Conservation (phyloP, 1,139 yeast species). For the Ogataea hybrid region DNA sequence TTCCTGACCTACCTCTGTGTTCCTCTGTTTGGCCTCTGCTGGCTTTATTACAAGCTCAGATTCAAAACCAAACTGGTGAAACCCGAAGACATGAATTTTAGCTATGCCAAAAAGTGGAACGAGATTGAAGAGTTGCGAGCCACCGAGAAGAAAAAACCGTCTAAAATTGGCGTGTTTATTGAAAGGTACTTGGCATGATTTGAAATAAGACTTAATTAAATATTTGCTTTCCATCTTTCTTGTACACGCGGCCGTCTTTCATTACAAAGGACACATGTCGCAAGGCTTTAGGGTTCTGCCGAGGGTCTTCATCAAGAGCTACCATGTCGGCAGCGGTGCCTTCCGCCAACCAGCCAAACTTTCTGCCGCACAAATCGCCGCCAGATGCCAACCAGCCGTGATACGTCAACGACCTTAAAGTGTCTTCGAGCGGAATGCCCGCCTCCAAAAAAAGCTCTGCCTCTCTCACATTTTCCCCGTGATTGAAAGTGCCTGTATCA, state of each 20-base stretch:
- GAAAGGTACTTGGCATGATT: slow-evolving; percentile 18
- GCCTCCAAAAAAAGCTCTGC: too few relatives aligned
- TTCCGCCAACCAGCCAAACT: slow-evolving; percentile 26
- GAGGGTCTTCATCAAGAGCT: slow-evolving; percentile 24
- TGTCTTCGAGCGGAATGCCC: too few relatives aligned
- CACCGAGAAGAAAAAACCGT: slow-evolving; percentile 10
- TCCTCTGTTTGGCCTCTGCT: slow-evolving; percentile 19
- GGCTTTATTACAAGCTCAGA: too few relatives aligned
- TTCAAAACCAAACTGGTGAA: slow-evolving; percentile 13
- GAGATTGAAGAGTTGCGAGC: slow-evolving; percentile 19
- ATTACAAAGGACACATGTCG: slow-evolving; percentile 24
- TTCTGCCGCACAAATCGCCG: slow-evolving; percentile 23
- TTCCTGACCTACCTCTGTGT: slow-evolving; percentile 24
- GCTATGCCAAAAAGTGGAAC: slow-evolving; percentile 23
- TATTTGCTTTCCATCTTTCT: slow-evolving; percentile 21
- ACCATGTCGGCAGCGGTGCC: slow-evolving; percentile 27
- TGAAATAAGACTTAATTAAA: neutral
- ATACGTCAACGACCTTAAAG: too few relatives aligned
- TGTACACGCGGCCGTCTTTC: slow-evolving; percentile 28
- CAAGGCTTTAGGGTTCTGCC: slow-evolving; percentile 14
- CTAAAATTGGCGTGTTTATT: slow-evolving; percentile 13
- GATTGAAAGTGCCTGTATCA: too few relatives aligned
- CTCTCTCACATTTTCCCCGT: too few relatives aligned
- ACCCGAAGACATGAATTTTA: slow-evolving; percentile 23
- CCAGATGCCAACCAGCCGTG: slow-evolving; percentile 31